A percentile compares a stretch with the other conserved stretches of the same genome.
phyloP scores from a whole-genome alignment of 495 filamentous ascomycete genomes.

The Diplogelasinospora grovesii region DNA sequence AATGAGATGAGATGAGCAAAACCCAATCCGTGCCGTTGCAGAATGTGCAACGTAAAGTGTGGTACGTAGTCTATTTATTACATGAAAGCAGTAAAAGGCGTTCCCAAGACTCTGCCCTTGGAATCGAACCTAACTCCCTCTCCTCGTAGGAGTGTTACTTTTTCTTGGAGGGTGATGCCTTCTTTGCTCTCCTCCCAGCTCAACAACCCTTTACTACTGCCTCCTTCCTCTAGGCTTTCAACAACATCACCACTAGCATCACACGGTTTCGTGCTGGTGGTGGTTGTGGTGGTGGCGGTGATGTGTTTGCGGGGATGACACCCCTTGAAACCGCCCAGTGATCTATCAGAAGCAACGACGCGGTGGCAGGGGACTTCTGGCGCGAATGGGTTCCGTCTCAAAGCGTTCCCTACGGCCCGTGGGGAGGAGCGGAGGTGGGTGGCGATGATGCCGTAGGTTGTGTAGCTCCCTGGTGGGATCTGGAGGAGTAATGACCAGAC shows the following conservation, averaged over 20 bases:
- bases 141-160: constrained; percentile 28
- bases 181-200: neutral
- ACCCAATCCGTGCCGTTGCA: too few relatives aligned
- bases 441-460: constrained; percentile 67
- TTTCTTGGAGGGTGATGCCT: constrained; percentile 32
- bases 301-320: constrained; percentile 28
- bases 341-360: constrained; percentile 37
- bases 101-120: constrained; percentile 34
- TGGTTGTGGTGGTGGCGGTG: constrained; percentile 19
- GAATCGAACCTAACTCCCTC: constrained; percentile 38
- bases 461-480: constrained; percentile 63
- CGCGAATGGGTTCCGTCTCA: constrained; percentile 64
- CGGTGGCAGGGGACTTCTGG: constrained; percentile 54
- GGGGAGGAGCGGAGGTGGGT: constrained; percentile 61
- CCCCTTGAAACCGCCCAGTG: constrained; percentile 48
- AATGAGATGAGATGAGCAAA: constrained; percentile 1
- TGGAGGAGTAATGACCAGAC: constrained; percentile 61
- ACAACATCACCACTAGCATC: too few relatives aligned
- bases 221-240: too few relatives aligned
- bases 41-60: too few relatives aligned
- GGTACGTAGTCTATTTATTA: too few relatives aligned
- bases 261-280: neutral
- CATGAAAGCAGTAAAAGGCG: constrained; percentile 36
- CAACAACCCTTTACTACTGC: too few relatives aligned
- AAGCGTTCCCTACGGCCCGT: constrained; percentile 72